Conservation (phyloP, 768 basidiomycete species). For the Naematelia aurantialba region DNA sequence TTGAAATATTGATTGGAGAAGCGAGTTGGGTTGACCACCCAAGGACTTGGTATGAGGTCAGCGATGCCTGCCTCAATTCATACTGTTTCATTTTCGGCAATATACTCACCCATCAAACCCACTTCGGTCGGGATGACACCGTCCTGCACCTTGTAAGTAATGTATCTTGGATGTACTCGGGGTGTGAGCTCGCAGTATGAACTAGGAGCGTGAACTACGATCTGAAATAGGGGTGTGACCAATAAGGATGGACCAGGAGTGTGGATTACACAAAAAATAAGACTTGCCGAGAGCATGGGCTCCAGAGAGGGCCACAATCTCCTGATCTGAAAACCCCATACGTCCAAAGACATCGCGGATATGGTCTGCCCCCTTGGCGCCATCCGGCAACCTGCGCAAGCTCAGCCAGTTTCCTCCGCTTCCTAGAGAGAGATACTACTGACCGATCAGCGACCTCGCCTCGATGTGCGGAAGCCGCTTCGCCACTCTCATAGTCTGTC, state of each 20-base stretch:
- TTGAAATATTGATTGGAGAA: constrained; percentile 52
- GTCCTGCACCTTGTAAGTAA: too few relatives aligned
- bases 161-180: too few relatives aligned
- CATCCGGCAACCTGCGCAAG: constrained; percentile 45
- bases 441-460: constrained; percentile 43
- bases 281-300: constrained; percentile 46
- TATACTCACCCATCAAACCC: constrained; percentile 48
- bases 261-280: too few relatives aligned
- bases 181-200: too few relatives aligned
- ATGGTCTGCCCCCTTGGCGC: constrained; percentile 48
- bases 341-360: constrained; percentile 48
- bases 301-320: constrained; percentile 51
- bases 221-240: too few relatives aligned
- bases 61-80: neutral
- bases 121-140: constrained; percentile 49
- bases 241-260: too few relatives aligned
- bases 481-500: constrained; percentile 45
- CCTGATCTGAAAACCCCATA: constrained; percentile 50
- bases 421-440: neutral
- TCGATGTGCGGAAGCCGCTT: constrained; percentile 43
- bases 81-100: neutral
- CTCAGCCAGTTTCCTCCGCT: neutral
- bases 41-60: constrained; percentile 22
- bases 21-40: constrained; percentile 51
- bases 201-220: too few relatives aligned